Evolutionary conservation across 2,329 filamentous ascomycete genomes (phyloP).

Genomic region (Penicillium sp.): DNA sequence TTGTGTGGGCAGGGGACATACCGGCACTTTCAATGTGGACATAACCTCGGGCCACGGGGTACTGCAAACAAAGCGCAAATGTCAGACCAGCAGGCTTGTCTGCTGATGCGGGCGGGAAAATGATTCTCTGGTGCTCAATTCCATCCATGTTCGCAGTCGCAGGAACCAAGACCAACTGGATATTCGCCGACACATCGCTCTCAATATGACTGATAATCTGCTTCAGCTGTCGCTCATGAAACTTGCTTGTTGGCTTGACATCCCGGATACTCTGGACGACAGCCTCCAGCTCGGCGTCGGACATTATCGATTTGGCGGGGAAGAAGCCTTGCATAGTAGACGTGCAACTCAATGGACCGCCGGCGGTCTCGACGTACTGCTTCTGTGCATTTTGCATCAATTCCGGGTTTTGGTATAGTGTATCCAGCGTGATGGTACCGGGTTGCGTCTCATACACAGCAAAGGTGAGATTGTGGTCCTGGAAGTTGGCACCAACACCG

Average conservation of each 20-base stretch:
- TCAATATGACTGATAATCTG: slow-evolving; percentile 18
- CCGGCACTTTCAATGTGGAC: slow-evolving; percentile 24
- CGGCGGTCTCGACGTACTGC: slow-evolving; percentile 14
- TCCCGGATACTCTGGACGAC: slow-evolving; percentile 22
- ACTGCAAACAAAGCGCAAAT: slow-evolving; percentile 25
- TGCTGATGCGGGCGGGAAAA: slow-evolving; percentile 8
- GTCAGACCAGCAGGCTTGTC: slow-evolving; percentile 19
- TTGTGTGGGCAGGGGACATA: slow-evolving; percentile 1
- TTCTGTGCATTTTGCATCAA: slow-evolving; percentile 17
- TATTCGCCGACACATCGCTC: slow-evolving; percentile 21
- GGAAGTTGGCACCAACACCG: slow-evolving; percentile 54
- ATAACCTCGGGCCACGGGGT: slow-evolving; percentile 28
- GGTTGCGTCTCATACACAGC: slow-evolving; percentile 19
- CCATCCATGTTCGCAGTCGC: slow-evolving; percentile 12
- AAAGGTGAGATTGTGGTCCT: slow-evolving; percentile 44
- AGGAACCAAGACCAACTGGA: slow-evolving; percentile 18
- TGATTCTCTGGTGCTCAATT: slow-evolving; percentile 16
- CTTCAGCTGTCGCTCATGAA: slow-evolving; percentile 21
- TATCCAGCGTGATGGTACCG: slow-evolving; percentile 15
- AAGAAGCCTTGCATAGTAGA: slow-evolving; percentile 23
- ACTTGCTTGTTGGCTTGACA: slow-evolving; percentile 17
- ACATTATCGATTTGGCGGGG: slow-evolving; percentile 19
- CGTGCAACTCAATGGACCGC: slow-evolving; percentile 14
- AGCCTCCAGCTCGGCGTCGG: slow-evolving; percentile 15
- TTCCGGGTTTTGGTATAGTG: slow-evolving; percentile 16